Evolutionary conservation across 805 yeast genomes (phyloP), one percentile per base, ranked within the genome.

Genomic region (Tetrapisispora phaffii): DNA sequence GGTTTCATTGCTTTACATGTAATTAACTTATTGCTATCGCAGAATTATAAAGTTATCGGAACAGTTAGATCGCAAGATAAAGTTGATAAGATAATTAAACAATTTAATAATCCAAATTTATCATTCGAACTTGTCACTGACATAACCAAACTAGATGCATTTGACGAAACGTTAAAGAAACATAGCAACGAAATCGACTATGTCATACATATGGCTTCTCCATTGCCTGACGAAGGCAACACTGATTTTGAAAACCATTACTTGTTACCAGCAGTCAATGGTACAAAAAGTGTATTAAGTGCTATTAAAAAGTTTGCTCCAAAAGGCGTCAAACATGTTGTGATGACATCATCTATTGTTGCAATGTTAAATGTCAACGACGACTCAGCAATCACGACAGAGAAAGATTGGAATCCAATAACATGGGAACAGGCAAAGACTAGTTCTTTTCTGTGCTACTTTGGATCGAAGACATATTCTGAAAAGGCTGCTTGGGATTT

Each of bases 401-500:
- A 70, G 45, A 40, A 54, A 20, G 50, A 56, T 39, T 71, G 74
- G 73, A 63, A 63, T 45, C 62, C 66, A 2, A 50, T 60, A 17
- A 53, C 66, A 7, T 50, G 56, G 55, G 67, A 65, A 24, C 47
- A 50, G 7, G 59, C 51, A 39, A 47, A 44, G 31, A 24, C 34
- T n/a, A 44, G 50, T 26, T 50, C 55, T 22, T 23, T 45, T 6
- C 34, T 34, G 15, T 71, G 68, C 7, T 70, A 68, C 46, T 48
- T 58, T 39, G 70, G 70, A 33, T 70, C 82, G 29, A 79, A 79
- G 61, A 70, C 59, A 9, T 63, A 65, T 52, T 85, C 84, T 29
- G 84, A 81, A 62, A 54, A 65, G 49, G 74, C 78, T 2, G 76
- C 76, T 15, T 76, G 84, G 76, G 69, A 75, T 1, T 77, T 76